A percentile compares a stretch with the other conserved stretches of the same genome.
Conservation (phyloP, 2,329 filamentous ascomycete genomes). For the Epichloe sp. region DNA sequence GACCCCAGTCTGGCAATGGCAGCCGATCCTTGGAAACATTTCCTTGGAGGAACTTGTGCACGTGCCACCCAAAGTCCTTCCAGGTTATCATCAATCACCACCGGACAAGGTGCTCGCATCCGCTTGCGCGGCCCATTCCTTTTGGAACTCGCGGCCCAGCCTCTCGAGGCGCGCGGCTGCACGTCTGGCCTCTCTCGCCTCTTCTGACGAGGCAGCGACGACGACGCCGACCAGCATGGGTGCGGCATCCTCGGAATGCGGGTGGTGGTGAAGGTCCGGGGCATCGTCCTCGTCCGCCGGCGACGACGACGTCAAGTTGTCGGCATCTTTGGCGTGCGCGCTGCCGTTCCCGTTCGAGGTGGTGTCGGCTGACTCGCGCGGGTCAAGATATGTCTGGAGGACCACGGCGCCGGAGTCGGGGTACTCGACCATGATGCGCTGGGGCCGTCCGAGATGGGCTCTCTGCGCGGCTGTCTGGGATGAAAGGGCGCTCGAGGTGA, state of each 20-base stretch:
- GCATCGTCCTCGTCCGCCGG: slow-evolving; percentile 3
- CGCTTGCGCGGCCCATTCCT: slow-evolving; percentile 30
- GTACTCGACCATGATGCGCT: slow-evolving; percentile 47
- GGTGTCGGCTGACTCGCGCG: slow-evolving; percentile 13
- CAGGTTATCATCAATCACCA: slow-evolving; percentile 13
- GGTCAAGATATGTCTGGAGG: slow-evolving; percentile 33
- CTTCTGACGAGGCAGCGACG: slow-evolving; percentile 34
- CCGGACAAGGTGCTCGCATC: slow-evolving; percentile 14
- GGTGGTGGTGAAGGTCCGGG: slow-evolving; percentile 1
- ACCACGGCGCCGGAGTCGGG: slow-evolving; percentile 28
- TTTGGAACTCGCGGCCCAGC: slow-evolving; percentile 41
- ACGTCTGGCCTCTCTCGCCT: slow-evolving; percentile 36
- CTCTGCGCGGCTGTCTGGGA: slow-evolving; percentile 39
- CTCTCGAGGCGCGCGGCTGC: slow-evolving; percentile 40
- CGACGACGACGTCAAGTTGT: neutral
- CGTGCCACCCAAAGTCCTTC: neutral
- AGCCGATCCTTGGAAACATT: neutral
- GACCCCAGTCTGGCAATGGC: neutral
- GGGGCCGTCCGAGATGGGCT: slow-evolving; percentile 38
- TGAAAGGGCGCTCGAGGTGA: slow-evolving; percentile 39
- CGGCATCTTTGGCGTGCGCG: slow-evolving; percentile 7
- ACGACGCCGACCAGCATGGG: slow-evolving; percentile 43
- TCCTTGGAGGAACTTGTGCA: neutral
- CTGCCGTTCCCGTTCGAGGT: slow-evolving; percentile 6
- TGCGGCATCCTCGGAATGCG: slow-evolving; percentile 21